Evolutionary conservation across 106 monocot species (phyloP).

Genomic region (Acorus gramineus): DNA sequence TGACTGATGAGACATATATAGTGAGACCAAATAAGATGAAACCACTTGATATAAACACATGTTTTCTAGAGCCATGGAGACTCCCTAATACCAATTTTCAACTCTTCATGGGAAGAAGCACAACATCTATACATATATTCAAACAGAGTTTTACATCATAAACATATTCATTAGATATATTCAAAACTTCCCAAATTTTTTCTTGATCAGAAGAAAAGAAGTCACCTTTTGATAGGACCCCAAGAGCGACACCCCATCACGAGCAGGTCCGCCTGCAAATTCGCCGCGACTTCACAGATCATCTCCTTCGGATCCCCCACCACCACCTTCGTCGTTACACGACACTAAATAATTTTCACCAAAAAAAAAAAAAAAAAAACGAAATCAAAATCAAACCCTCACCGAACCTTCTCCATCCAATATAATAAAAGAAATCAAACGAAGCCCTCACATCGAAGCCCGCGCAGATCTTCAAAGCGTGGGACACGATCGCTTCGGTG

Average conservation of each 20-base stretch:
- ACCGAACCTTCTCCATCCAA: not conserved
- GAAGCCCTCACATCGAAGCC: slow-evolving; percentile 45
- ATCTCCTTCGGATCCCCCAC: slow-evolving; percentile 83
- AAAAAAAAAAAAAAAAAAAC: slow-evolving; percentile 1
- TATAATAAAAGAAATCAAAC: not conserved
- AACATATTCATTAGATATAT: no score
- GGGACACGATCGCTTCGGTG: slow-evolving; percentile 68
- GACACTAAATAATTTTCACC: slow-evolving; percentile 24
- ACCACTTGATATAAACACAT: no score
- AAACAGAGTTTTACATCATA: no score
- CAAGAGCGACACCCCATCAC: slow-evolving; percentile 83
- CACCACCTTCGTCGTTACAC: slow-evolving; percentile 52
- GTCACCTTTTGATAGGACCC: slow-evolving; percentile 72
- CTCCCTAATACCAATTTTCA: no score
- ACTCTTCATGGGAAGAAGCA: no score
- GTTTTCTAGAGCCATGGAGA: no score
- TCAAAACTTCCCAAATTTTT: no score
- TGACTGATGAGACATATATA: no score
- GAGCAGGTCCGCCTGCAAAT: slow-evolving; percentile 54
- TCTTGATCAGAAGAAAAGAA: not conserved
- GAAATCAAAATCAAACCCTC: not conserved
- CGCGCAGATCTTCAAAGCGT: slow-evolving; percentile 68
- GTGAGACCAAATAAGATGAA: no score
- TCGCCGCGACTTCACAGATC: slow-evolving; percentile 46
- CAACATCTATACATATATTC: no score